These are phyloP conservation scores for Chaetomium globosum DNA, from an alignment of 2,329 filamentous ascomycete genomes.

Conservation along the genomic window DNA sequence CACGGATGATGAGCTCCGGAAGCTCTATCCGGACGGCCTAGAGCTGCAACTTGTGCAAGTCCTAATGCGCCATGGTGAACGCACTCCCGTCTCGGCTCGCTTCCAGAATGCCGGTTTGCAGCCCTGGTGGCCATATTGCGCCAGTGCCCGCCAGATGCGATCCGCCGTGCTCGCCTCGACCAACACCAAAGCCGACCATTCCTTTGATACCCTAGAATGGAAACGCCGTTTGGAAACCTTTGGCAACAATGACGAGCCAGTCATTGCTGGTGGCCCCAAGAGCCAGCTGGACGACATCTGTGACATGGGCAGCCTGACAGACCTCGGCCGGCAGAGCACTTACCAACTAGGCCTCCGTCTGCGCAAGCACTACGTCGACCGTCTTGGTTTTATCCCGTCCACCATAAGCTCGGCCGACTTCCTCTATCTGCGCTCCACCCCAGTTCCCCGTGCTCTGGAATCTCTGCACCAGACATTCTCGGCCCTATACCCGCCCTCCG, in stretches of 20 bases:
- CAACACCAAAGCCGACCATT: conserved; percentile 38
- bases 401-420: conserved; percentile 56
- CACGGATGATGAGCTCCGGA: conserved; percentile 74
- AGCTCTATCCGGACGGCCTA: conserved; percentile 78
- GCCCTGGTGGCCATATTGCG: conserved; percentile 87
- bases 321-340: conserved; percentile 72
- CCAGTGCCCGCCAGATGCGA: conserved; percentile 70
- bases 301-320: conserved; percentile 75
- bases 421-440: conserved; percentile 74
- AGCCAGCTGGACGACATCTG: conserved; percentile 80
- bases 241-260: conserved; percentile 67
- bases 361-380: conserved; percentile 72
- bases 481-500: conserved; percentile 68
- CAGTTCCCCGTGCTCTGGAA: conserved; percentile 74
- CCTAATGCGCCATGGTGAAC: conserved; percentile 76
- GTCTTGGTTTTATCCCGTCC: conserved; percentile 69
- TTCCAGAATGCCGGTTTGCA: conserved; percentile 77
- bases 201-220: conserved; percentile 58
- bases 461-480: conserved; percentile 75
- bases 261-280: conserved; percentile 66
- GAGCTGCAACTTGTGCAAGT: conserved; percentile 90
- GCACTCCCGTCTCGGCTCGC: conserved; percentile 82
- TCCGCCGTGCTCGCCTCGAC: conserved; percentile 52
- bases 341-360: conserved; percentile 68
- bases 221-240: conserved; percentile 82